phyloP scores from a whole-genome alignment of 306 rosid genomes.

The Lathyrus aphaca region DNA sequence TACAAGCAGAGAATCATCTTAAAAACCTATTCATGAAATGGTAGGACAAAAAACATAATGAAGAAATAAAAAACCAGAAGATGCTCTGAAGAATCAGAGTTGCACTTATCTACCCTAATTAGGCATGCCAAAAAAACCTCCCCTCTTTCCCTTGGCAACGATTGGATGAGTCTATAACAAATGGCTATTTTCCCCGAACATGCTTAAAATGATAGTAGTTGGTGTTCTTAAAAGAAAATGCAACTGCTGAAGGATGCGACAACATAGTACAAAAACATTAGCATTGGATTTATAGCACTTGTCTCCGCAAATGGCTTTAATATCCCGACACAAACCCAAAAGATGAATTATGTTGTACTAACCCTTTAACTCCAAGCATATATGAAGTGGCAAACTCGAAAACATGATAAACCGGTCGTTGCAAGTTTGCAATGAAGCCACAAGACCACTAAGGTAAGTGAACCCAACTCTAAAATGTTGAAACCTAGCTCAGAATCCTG shows the following conservation, averaged over 20 bases:
- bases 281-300: background rate
- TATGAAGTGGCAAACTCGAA: background rate
- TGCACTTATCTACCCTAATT: background rate
- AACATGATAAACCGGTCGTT: background rate
- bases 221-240: background rate
- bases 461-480: background rate
- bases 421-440: background rate
- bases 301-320: background rate
- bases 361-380: background rate
- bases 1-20: background rate
- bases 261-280: background rate
- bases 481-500: background rate
- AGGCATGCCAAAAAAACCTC: background rate
- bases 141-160: background rate
- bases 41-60: background rate
- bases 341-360: background rate
- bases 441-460: background rate
- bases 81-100: conserved; percentile 1
- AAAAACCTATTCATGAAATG: background rate
- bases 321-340: background rate
- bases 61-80: background rate
- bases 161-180: background rate
- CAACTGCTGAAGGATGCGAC: background rate
- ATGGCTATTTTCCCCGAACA: background rate
- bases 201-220: background rate